phyloP scores from a whole-genome alignment of 495 filamentous ascomycete species.

The Cercophora sp. region DNA sequence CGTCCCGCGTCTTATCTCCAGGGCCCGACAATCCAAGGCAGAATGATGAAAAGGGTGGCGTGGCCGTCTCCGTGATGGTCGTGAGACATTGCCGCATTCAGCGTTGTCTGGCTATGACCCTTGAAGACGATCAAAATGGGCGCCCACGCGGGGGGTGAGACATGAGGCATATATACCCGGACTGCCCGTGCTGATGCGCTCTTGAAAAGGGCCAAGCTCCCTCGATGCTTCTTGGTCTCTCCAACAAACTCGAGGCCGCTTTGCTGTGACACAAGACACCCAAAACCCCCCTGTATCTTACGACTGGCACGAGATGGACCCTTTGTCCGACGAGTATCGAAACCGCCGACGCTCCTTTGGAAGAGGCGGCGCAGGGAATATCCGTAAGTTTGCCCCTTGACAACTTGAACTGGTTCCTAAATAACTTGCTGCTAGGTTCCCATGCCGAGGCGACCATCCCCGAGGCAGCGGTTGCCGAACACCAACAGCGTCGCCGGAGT shows the following conservation, averaged over 20 bases:
- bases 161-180: neutral
- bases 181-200: too few species aligned
- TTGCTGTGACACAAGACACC: neutral
- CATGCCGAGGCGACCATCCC: conserved; percentile 6
- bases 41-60: neutral
- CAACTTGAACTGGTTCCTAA: neutral
- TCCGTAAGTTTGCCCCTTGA: conserved; percentile 10
- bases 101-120: too few species aligned
- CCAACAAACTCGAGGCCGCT: neutral
- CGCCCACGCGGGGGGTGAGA: neutral
- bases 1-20: neutral
- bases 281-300: neutral
- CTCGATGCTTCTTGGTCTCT: neutral
- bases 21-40: neutral
- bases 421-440: neutral
- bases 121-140: neutral
- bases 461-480: neutral
- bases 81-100: neutral
- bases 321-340: neutral
- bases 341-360: conserved; percentile 16
- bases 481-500: conserved; percentile 12
- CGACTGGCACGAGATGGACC: neutral
- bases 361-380: conserved; percentile 23
- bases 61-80: neutral
- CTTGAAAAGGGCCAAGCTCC: too few species aligned